Conservation (phyloP, 1,284 basidiomycete species). For the Termitomyces sp. region DNA sequence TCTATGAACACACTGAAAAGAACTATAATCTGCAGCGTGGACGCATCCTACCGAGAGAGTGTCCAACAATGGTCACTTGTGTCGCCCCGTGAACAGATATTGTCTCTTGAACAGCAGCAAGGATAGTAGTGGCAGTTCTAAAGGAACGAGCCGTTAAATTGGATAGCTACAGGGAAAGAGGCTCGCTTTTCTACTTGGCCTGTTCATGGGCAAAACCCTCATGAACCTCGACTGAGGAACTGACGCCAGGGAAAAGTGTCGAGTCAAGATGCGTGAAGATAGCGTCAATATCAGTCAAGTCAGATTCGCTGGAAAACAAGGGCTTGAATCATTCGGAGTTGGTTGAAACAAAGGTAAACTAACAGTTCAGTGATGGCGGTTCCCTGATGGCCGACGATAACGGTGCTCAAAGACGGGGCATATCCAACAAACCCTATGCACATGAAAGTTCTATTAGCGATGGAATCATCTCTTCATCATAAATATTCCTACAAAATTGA, state of each 20-base stretch:
- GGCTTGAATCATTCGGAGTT: constrained; percentile 13
- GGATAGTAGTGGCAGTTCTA: constrained; percentile 38
- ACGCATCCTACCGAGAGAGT: constrained; percentile 38
- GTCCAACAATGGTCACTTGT: constrained; percentile 42
- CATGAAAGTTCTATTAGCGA: not conserved
- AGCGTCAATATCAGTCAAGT: constrained; percentile 45
- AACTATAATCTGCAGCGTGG: not conserved
- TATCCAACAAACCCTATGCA: constrained; percentile 43
- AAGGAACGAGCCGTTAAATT: not conserved
- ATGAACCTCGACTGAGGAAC: constrained; percentile 43
- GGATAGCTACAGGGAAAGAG: not conserved
- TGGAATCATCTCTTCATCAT: not conserved
- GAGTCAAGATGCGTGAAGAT: constrained; percentile 31
- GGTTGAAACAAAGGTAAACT: constrained; percentile 15
- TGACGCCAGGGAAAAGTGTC: constrained; percentile 51
- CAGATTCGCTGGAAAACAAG: constrained; percentile 25
- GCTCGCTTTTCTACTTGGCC: constrained; percentile 31
- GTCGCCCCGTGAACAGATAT: constrained; percentile 31
- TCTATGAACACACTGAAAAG: not conserved
- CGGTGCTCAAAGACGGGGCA: constrained; percentile 32
- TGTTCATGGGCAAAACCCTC: constrained; percentile 48
- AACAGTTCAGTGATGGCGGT: constrained; percentile 42
- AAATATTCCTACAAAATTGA: constrained; percentile 28
- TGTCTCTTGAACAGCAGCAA: constrained; percentile 37
- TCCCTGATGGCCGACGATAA: constrained; percentile 50